Evolutionary conservation across 371 early-diverging fungal species (phyloP).

Genomic region (Mortierella sp.): DNA sequence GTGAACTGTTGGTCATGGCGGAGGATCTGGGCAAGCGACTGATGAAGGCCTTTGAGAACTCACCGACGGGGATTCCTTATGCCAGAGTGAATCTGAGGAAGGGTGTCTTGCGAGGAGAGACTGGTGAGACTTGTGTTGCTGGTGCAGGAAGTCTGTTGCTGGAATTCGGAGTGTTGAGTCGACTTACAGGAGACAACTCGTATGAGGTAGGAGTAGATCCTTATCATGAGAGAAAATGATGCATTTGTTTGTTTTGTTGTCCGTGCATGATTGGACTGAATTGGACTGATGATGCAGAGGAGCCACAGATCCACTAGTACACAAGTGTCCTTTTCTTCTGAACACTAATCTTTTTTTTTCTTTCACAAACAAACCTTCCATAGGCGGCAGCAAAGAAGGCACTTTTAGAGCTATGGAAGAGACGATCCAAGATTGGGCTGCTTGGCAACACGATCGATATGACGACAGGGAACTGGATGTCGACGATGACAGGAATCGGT

Average conservation of each 20-base stretch:
- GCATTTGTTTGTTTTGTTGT: background rate
- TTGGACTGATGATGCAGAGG: background rate
- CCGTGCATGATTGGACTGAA: slow-evolving; percentile 4
- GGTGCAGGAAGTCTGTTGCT: slow-evolving; percentile 94
- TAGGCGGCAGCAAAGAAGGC: slow-evolving; percentile 82
- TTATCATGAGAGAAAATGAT: background rate
- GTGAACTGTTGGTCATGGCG: slow-evolving; percentile 85
- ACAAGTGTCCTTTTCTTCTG: background rate
- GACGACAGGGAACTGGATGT: slow-evolving; percentile 78
- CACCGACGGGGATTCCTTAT: slow-evolving; percentile 90
- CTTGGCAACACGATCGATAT: slow-evolving; percentile 91
- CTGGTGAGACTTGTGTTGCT: slow-evolving; percentile 90
- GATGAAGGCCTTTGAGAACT: slow-evolving; percentile 89
- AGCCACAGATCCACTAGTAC: background rate
- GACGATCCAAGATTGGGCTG: slow-evolving; percentile 81
- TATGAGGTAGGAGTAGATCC: slow-evolving; percentile 74
- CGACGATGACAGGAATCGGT: slow-evolving; percentile 82
- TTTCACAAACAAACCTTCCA: background rate
- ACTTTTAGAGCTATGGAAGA: slow-evolving; percentile 81
- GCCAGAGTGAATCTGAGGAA: slow-evolving; percentile 87
- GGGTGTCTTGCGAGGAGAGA: slow-evolving; percentile 81
- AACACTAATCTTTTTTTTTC: background rate
- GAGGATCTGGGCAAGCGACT: slow-evolving; percentile 89
- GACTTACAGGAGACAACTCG: slow-evolving; percentile 82
- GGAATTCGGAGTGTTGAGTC: slow-evolving; percentile 94